Evolutionary conservation across 192 early-diverging fungal genomes (phyloP).

Genomic region (Thamnidium elegans): DNA sequence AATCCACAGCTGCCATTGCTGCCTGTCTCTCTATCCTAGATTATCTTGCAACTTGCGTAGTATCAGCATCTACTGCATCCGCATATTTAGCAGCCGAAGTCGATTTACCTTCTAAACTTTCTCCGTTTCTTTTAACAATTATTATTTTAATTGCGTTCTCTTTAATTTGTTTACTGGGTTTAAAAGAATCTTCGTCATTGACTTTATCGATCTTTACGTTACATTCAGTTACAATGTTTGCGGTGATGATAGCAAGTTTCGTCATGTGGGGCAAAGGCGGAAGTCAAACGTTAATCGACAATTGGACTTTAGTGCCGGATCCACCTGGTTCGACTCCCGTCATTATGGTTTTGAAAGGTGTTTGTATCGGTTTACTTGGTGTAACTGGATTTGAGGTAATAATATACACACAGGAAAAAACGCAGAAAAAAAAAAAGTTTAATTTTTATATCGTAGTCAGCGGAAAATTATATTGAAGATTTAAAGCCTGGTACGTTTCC

Average conservation of each 20-base stretch:
- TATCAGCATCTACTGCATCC: slow-evolving; percentile 50
- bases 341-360: slow-evolving; percentile 47
- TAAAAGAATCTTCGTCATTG: slow-evolving; percentile 49
- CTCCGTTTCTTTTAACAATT: slow-evolving; percentile 44
- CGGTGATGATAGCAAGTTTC: slow-evolving; percentile 41
- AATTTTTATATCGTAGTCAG: slow-evolving; percentile 20
- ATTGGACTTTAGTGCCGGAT: slow-evolving; percentile 41
- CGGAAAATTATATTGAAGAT: slow-evolving; percentile 58
- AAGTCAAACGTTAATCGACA: slow-evolving; percentile 37
- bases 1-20: slow-evolving; percentile 46
- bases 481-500: slow-evolving; percentile 53
- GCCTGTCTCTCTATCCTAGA: slow-evolving; percentile 47
- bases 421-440: background rate
- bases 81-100: slow-evolving; percentile 46
- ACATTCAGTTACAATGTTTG: slow-evolving; percentile 45
- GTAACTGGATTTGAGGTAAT: slow-evolving; percentile 50
- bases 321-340: slow-evolving; percentile 26
- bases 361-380: slow-evolving; percentile 55
- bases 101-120: slow-evolving; percentile 25
- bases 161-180: slow-evolving; percentile 43
- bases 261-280: slow-evolving; percentile 41
- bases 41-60: slow-evolving; percentile 51
- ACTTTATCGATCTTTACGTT: slow-evolving; percentile 44
- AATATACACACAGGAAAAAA: background rate
- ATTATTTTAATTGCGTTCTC: slow-evolving; percentile 46